Conservation (phyloP, 192 early-diverging fungal species). For the Podochytrium sp. region DNA sequence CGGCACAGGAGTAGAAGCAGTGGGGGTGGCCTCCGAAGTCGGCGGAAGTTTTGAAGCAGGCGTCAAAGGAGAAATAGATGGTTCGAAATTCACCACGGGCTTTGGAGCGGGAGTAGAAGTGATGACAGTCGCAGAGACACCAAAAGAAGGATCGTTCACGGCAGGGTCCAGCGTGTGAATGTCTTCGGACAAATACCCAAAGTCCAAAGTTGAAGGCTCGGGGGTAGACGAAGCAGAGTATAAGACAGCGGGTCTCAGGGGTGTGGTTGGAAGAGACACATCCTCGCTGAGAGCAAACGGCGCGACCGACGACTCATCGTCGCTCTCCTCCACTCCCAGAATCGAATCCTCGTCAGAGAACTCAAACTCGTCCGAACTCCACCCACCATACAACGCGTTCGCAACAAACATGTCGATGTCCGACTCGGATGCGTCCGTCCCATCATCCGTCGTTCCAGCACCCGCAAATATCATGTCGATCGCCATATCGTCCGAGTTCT, state of each 20-base stretch:
- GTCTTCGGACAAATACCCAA: background rate
- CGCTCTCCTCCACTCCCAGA: background rate
- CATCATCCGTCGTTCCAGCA: background rate
- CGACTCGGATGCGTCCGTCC: constrained; percentile 16
- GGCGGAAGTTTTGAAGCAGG: too few species aligned
- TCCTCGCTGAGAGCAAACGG: background rate
- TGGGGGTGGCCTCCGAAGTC: background rate
- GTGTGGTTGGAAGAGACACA: too few species aligned
- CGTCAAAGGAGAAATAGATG: background rate
- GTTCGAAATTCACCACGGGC: background rate
- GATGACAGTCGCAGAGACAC: background rate
- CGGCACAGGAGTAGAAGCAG: background rate
- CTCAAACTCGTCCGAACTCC: constrained; percentile 27
- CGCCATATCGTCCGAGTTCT: constrained; percentile 17
- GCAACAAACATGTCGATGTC: constrained; percentile 23
- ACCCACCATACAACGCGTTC: constrained; percentile 27
- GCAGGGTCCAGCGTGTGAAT: background rate
- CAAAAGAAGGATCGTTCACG: background rate
- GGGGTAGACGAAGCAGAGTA: background rate
- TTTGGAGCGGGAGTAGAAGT: too few species aligned
- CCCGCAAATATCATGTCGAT: constrained; percentile 22
- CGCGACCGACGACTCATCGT: background rate
- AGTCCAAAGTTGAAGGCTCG: background rate
- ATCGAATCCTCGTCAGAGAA: constrained; percentile 19
- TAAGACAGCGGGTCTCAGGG: too few species aligned